A percentile compares a stretch with the other conserved stretches of the same genome.
phyloP scores from a whole-genome alignment of 192 early-diverging fungal species.

The Pilobolus umbonatus region DNA sequence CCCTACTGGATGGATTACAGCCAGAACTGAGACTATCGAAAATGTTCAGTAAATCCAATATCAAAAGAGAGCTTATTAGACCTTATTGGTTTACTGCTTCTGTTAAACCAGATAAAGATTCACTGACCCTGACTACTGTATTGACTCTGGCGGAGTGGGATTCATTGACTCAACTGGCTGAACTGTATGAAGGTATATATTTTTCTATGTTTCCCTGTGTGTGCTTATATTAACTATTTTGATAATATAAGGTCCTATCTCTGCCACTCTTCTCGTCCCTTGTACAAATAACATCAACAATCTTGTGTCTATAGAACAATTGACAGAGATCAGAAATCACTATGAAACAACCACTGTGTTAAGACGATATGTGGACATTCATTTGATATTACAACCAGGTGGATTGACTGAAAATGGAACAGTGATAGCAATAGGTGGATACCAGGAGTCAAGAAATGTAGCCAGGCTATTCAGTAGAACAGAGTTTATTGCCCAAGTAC shows the following conservation, averaged over 20 bases:
- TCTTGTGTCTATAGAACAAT: constrained; percentile 6
- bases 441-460: constrained; percentile 39
- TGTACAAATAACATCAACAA: constrained; percentile 3
- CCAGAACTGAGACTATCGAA: constrained; percentile 7
- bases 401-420: constrained; percentile 22
- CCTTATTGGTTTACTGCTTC: constrained; percentile 17
- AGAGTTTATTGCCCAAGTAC: constrained; percentile 37
- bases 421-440: constrained; percentile 20
- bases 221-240: too few relatives aligned
- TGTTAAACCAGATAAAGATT: constrained; percentile 26
- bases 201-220: too few relatives aligned
- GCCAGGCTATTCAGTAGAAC: constrained; percentile 44
- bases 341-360: constrained; percentile 36
- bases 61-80: constrained; percentile 1
- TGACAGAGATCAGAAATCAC: constrained; percentile 19
- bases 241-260: constrained; percentile 49
- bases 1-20: not conserved
- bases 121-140: constrained; percentile 39
- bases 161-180: constrained; percentile 34
- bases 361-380: constrained; percentile 41
- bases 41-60: constrained; percentile 22
- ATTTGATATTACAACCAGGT: constrained; percentile 35
- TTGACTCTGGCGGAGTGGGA: constrained; percentile 25
- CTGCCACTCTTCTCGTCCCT: constrained; percentile 42
- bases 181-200: constrained; percentile 45